Evolutionary conservation across 495 filamentous ascomycete genomes (phyloP), one percentile per base, ranked within the genome.

Genomic region (Chaetomidium leptoderma): DNA sequence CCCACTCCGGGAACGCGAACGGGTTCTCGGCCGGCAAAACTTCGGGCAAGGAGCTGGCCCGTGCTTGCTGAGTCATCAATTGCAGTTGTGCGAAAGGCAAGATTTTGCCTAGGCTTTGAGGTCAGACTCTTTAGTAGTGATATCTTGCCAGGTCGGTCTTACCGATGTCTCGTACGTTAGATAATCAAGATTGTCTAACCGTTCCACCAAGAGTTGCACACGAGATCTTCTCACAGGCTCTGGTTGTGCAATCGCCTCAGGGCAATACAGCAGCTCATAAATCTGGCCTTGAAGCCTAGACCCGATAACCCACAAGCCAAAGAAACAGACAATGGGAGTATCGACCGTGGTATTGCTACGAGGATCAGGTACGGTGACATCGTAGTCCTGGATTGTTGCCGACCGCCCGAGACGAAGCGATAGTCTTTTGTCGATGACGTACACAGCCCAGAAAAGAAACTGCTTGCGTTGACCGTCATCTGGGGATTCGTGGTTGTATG

Each of bases 331-430:
- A 21, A 61, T 47, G 7, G 54, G 40, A 2, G 4, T 53, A 3
- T 27, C 19, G 19, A 26, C 23, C 0, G 52, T 30, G 8, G 39
- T 33, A 16, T 5, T 13, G 16, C 49, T 23, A 16, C 23, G 13
- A 0, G 64, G 58, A 21, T 59, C 51, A 11, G 55, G 58, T 4
- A 59, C 27, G 0, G 79, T 80, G 57, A 87, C 82, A 55, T 88
- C 85, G 66, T 79, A 83, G 59, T 86, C 81, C 21, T 83, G 82
- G 13, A 86, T 75, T 2, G 75, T 72, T 0, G 81, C 80, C 0
- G 83, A 81, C 7, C 83, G 77, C 0, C 85, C 84, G 4, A 88
- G 66, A 0, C 84, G 78, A 14, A 88, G 71, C 0, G 82, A 79
- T 14, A 88, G 68, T 16, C 74, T 73, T 47, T 81, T 83, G 53